These are phyloP conservation scores for Solanum gracilifrons DNA, from an alignment of 257 asterid genomes.

Conservation along the genomic window DNA sequence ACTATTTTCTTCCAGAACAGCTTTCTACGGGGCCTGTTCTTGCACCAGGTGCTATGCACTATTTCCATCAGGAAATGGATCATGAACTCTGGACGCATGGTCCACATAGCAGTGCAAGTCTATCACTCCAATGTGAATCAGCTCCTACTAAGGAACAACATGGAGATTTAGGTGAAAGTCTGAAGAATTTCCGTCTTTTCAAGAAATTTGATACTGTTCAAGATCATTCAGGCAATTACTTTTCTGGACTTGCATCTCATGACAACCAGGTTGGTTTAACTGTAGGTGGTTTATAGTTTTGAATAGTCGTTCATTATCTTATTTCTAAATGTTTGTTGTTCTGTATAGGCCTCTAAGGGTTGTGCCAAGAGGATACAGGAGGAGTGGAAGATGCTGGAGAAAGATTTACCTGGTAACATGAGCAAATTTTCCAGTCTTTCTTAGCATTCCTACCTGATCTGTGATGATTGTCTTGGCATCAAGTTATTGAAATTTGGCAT, in stretches of 20 bases:
- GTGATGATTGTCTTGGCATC: not conserved
- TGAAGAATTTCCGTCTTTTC: slow-evolving; percentile 2
- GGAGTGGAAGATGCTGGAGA: slow-evolving; percentile 26
- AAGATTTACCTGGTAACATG: slow-evolving; percentile 19
- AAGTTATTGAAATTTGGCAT: not conserved
- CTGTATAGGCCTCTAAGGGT: slow-evolving; percentile 7
- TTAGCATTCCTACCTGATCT: not conserved
- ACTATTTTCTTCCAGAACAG: not conserved
- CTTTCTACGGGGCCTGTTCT: not conserved
- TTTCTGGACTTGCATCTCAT: not conserved
- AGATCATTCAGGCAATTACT: slow-evolving; percentile 13
- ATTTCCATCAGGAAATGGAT: not conserved
- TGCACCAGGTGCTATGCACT: not conserved
- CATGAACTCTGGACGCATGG: not conserved
- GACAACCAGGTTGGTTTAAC: not conserved
- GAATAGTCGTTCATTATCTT: not conserved
- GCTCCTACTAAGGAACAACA: not conserved
- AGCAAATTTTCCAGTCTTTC: not conserved
- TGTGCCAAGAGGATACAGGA: slow-evolving; percentile 14
- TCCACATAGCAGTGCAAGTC: not conserved
- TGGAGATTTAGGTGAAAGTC: not conserved
- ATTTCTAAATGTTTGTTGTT: not conserved
- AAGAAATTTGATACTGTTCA: slow-evolving; percentile 16
- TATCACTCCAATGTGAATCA: not conserved
- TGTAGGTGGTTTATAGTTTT: not conserved